A percentile compares a stretch with the other conserved stretches of the same genome.
Evolutionary conservation across 176 grass and related monocot species (phyloP).

Genomic region (Dendrocalamus sinicus): DNA sequence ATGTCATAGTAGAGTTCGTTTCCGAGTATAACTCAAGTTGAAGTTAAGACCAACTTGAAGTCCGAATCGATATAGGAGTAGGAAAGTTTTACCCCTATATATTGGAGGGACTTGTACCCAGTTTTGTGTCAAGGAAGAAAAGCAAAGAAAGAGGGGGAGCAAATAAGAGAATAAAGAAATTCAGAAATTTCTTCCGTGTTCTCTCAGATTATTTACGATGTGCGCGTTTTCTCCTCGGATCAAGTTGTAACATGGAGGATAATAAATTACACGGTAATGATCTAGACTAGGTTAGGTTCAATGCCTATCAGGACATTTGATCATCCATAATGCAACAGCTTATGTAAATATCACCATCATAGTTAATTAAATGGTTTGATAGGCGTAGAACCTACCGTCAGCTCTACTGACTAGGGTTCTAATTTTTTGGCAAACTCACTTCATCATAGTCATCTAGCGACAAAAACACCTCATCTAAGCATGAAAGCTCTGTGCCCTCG

Average conservation of each 20-base stretch:
- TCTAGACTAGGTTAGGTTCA: conserved; percentile 39
- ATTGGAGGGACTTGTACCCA: too few species aligned
- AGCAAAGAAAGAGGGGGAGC: too few species aligned
- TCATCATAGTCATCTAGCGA: conserved; percentile 87
- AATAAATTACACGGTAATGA: conserved; percentile 39
- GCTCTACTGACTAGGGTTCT: conserved; percentile 37
- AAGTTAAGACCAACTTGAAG: too few species aligned
- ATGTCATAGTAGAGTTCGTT: too few species aligned
- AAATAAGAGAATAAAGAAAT: too few species aligned
- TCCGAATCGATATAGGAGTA: too few species aligned
- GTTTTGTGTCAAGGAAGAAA: too few species aligned
- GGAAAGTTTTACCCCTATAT: too few species aligned
- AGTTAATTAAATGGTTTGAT: conserved; percentile 39
- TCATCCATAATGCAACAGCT: conserved; percentile 41
- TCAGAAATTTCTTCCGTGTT: too few species aligned
- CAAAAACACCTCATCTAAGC: conserved; percentile 93
- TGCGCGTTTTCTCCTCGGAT: too few species aligned
- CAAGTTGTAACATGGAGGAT: neutral
- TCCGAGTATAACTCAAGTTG: too few species aligned
- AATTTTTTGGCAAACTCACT: conserved; percentile 79
- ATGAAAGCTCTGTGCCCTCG: conserved; percentile 73
- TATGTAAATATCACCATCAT: conserved; percentile 34
- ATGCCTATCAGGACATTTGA: conserved; percentile 44
- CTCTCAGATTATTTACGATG: too few species aligned
- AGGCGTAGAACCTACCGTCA: conserved; percentile 37